A percentile compares a stretch with the other conserved stretches of the same genome.
Evolutionary conservation across 805 yeast species (phyloP).

Genomic region (Ogataea dorogensis): DNA sequence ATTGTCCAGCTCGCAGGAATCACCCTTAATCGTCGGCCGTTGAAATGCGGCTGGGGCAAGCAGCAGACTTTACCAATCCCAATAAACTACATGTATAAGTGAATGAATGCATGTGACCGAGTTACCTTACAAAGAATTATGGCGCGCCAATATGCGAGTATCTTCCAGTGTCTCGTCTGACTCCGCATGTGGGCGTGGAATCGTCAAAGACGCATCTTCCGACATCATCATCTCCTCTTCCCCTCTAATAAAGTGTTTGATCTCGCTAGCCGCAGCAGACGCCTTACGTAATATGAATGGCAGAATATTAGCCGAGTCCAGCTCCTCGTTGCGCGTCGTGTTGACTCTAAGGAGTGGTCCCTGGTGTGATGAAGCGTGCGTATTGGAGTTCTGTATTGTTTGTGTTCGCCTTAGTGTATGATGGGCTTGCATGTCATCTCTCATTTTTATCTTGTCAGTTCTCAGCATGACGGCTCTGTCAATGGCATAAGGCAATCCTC

Average conservation of each 20-base stretch:
- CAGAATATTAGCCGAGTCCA: constrained; percentile 8
- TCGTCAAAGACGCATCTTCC: constrained; percentile 1
- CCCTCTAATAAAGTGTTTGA: constrained; percentile 5
- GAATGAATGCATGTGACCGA: constrained; percentile 8
- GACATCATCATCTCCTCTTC: constrained; percentile 3
- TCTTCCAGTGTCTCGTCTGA: not conserved
- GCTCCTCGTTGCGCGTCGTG: constrained; percentile 11
- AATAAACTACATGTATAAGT: constrained; percentile 25
- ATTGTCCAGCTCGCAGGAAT: constrained; percentile 75
- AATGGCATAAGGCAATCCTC: constrained; percentile 90
- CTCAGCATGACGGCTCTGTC: constrained; percentile 94
- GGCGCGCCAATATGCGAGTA: not conserved
- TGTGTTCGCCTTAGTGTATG: constrained; percentile 36
- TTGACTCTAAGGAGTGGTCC: constrained; percentile 17
- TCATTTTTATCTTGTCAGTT: constrained; percentile 57
- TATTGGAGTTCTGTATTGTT: constrained; percentile 17
- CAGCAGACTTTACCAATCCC: constrained; percentile 24
- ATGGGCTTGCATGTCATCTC: constrained; percentile 60
- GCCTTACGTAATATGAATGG: constrained; percentile 14
- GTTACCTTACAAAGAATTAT: constrained; percentile 8
- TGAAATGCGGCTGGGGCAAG: constrained; percentile 88
- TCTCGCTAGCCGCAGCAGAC: constrained; percentile 14
- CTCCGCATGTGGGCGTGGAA: not conserved
- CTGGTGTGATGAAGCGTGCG: constrained; percentile 8
- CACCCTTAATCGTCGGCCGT: constrained; percentile 69